These are phyloP conservation scores for Fusarium paranaense DNA, from an alignment of 2,329 filamentous ascomycete genomes.

Conservation along the genomic window DNA sequence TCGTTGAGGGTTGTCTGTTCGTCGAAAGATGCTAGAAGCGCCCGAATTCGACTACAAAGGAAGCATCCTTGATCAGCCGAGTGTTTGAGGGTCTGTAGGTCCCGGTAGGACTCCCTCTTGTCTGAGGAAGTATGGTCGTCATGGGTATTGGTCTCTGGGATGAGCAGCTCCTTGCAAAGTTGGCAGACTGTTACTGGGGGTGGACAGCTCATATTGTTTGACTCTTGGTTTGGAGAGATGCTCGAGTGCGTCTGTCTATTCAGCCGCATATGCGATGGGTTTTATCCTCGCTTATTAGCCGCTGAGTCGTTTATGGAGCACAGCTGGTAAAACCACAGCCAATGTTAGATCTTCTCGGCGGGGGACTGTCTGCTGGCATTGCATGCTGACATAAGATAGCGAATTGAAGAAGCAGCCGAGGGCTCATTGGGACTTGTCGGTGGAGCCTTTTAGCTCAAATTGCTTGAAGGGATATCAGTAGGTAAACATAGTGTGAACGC, in stretches of 20 bases:
- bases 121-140: not conserved
- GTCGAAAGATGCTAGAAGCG: not conserved
- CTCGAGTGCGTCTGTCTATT: not conserved
- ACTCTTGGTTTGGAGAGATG: not conserved
- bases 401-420: no score
- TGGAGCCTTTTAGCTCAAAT: no score
- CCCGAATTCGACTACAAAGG: conserved; percentile 1
- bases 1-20: not conserved
- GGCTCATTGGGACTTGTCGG: no score
- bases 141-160: not conserved
- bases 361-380: not conserved
- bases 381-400: not conserved
- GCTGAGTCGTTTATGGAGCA: not conserved
- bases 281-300: not conserved
- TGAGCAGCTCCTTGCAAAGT: not conserved
- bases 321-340: not conserved
- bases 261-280: not conserved
- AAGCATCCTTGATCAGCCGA: not conserved
- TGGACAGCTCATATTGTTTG: not conserved
- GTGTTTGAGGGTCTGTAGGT: not conserved
- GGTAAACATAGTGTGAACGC: no score
- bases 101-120: not conserved
- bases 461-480: no score
- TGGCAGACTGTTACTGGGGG: not conserved
- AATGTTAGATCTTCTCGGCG: not conserved